Base-by-base conservation (phyloP, 1,284 basidiomycete species). In the Heterobasidion irregulare region DNA sequence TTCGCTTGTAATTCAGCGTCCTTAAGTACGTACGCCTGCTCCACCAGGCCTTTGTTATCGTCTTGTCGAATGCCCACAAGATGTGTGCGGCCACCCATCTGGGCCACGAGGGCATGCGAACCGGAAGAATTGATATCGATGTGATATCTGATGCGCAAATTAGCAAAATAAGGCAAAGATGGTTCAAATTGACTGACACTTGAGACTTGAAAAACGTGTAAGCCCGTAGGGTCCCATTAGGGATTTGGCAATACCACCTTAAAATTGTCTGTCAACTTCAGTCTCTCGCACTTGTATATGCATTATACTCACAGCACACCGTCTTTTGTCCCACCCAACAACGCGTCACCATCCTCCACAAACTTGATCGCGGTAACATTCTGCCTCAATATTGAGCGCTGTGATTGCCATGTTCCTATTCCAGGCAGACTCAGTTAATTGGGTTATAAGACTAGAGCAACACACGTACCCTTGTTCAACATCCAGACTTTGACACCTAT, bases 251-350 rank as follows among this genome's bases (percentile, higher is more conserved):
- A 63, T 80, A 74, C 83, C 83, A 85, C 57, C 82, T 84, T 45
- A 57, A 49, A 57, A 51, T 47, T 41, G n/a, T 41, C 15, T 55
- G 43, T 35, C 19, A 45, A 49, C 33, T 57, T 56, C 18, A 19
- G 32, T 16, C 44, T 18, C 44, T 10, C 32, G 8, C 52, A 54
- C 45, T 9, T 9, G 16, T 48, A 36, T 47, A 51, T 52, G 38
- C 54, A 19, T 26, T 36, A 34, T 47, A 68, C 79, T 63, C 63
- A 86, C 83, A 86, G 60, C 18, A 81, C 78, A n/a, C 84, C 83
- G 61, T 86, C 83, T 50, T 73, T 74, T 26, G 83, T 84, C 2
- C 82, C 84, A 1, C 84, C 84, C n/a, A 86, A 67, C 53, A 86
- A 67, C 45, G 79, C 79, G 45, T 74, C 71, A 2, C 84, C 84